Conservation (phyloP, 139 green algal species). For the Micractinium conductrix region DNA sequence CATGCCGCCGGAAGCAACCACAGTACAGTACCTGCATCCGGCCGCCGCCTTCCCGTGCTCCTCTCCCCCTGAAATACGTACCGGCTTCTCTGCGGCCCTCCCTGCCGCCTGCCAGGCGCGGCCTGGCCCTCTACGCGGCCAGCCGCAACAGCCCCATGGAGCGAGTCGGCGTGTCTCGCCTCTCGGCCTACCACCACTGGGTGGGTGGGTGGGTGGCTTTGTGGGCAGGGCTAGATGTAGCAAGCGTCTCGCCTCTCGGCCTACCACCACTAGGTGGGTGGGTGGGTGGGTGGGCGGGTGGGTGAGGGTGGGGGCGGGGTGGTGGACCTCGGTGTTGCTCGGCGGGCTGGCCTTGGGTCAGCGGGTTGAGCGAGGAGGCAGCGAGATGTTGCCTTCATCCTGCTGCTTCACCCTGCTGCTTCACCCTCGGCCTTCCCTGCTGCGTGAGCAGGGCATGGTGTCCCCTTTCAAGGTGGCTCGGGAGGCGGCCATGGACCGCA, state of each 20-base stretch:
- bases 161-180: background rate
- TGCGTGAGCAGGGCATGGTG: conserved; percentile 36
- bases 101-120: conserved; percentile 4
- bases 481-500: conserved; percentile 18
- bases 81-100: too few relatives aligned
- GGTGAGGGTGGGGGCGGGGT: too few relatives aligned
- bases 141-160: conserved; percentile 20
- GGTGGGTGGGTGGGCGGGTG: too few relatives aligned
- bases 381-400: background rate
- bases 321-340: too few relatives aligned
- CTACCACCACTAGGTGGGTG: too few relatives aligned
- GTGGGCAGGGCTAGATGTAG: too few relatives aligned
- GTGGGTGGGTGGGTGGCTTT: background rate
- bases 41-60: background rate
- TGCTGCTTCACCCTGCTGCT: too few relatives aligned
- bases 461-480: conserved; percentile 17
- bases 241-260: too few relatives aligned
- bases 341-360: too few relatives aligned
- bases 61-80: background rate
- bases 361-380: background rate
- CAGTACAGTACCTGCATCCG: background rate
- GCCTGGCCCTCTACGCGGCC: conserved; percentile 4
- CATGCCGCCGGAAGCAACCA: too few relatives aligned
- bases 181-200: conserved; percentile 21
- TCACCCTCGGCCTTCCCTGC: too few relatives aligned